These are phyloP conservation scores for Apophysomyces ossiformis DNA, from an alignment of 371 early-diverging fungal genomes.

Conservation along the genomic window DNA sequence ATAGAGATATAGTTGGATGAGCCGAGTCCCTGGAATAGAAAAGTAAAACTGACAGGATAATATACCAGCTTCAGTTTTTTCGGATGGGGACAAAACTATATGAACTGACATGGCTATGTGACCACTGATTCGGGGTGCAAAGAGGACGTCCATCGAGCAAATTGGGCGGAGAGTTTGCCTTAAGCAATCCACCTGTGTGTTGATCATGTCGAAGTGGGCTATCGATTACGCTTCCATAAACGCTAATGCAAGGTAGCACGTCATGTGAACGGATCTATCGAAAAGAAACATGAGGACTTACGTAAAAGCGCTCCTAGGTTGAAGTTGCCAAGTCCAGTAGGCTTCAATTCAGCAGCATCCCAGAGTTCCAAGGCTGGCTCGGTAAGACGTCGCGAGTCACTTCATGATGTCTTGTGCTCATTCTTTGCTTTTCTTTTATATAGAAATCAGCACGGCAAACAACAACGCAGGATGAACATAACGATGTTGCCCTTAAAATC, in stretches of 20 bases:
- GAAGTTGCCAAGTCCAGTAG: conserved; percentile 40
- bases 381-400: conserved; percentile 8
- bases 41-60: too few species aligned
- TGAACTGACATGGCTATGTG: too few species aligned
- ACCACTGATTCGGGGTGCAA: too few species aligned
- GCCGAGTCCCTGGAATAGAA: too few species aligned
- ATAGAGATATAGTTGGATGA: too few species aligned
- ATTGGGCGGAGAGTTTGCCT: too few species aligned
- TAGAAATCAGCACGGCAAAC: conserved; percentile 33
- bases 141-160: too few species aligned
- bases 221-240: conserved; percentile 44
- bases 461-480: conserved; percentile 25
- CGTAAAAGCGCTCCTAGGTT: conserved; percentile 6
- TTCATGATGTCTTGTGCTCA: too few species aligned
- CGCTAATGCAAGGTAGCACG: conserved; percentile 18
- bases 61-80: too few species aligned
- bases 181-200: too few species aligned
- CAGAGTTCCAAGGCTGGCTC: conserved; percentile 25
- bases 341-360: conserved; percentile 39
- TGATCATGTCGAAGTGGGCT: conserved; percentile 37
- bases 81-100: too few species aligned
- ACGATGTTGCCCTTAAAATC: conserved; percentile 42
- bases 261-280: neutral
- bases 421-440: neutral
- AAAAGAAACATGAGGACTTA: neutral